A percentile compares a stretch with the other conserved stretches of the same genome.
These are phyloP conservation scores for Backusella psychrophila DNA, from an alignment of 192 early-diverging fungal species.

Conservation along the genomic window DNA sequence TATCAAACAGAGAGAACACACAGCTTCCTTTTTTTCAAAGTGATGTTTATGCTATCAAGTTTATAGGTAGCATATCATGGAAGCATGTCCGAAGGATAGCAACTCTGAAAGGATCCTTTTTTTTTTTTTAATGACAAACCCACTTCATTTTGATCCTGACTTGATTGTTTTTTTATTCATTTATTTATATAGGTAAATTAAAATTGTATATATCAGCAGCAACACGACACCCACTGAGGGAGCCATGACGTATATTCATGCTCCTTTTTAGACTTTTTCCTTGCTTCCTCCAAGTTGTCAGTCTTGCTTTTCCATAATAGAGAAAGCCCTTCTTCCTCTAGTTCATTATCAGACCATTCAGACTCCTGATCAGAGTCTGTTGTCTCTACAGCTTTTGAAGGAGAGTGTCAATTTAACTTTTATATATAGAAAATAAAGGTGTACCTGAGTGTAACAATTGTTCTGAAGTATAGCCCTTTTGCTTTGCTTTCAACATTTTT, in stretches of 20 bases:
- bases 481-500: background rate
- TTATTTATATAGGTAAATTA: background rate
- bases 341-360: background rate
- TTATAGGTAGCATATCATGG: too few relatives aligned
- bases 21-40: background rate
- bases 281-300: background rate
- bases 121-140: too few relatives aligned
- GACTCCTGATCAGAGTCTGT: background rate
- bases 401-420: background rate
- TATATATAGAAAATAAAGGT: background rate
- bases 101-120: too few relatives aligned
- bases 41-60: background rate
- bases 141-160: background rate
- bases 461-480: background rate
- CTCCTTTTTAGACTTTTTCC: background rate
- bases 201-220: background rate
- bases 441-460: background rate
- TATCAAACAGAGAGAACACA: too few relatives aligned
- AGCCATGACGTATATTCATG: background rate
- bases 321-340: slow-evolving; percentile 2
- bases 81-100: too few relatives aligned
- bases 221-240: background rate
- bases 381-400: background rate
- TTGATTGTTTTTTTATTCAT: background rate
- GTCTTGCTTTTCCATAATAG: background rate